phyloP scores from a whole-genome alignment of 2,329 filamentous ascomycete species.

The Colletotrichum sp. region DNA sequence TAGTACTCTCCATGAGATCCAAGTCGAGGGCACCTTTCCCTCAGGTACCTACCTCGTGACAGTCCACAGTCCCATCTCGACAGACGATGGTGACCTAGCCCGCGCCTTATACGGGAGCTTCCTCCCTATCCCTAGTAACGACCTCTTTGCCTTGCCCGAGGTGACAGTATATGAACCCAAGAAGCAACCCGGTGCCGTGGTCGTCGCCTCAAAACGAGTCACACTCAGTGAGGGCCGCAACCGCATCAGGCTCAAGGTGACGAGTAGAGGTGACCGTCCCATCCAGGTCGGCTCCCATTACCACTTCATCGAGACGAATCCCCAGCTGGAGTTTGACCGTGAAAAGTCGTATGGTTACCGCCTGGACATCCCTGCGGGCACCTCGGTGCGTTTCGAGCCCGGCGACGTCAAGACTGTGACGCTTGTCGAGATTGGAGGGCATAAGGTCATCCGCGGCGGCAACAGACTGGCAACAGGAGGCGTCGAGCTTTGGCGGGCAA shows the following conservation, averaged over 20 bases:
- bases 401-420: constrained; percentile 91
- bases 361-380: constrained; percentile 89
- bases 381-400: constrained; percentile 91
- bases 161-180: constrained; percentile 68
- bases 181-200: constrained; percentile 79
- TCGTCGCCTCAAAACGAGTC: constrained; percentile 72
- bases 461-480: constrained; percentile 78
- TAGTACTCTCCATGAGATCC: constrained; percentile 79
- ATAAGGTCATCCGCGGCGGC: constrained; percentile 80
- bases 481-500: constrained; percentile 66
- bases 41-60: constrained; percentile 93
- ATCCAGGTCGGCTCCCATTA: constrained; percentile 96
- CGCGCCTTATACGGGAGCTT: constrained; percentile 91
- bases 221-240: constrained; percentile 75
- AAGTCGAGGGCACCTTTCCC: constrained; percentile 93
- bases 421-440: constrained; percentile 85
- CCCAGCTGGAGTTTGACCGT: constrained; percentile 87
- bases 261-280: constrained; percentile 85
- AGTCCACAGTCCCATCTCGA: constrained; percentile 86
- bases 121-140: constrained; percentile 74
- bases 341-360: constrained; percentile 81
- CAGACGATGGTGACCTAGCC: constrained; percentile 85
- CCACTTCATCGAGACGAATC: constrained; percentile 95
- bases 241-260: constrained; percentile 76
- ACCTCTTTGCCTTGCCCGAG: constrained; percentile 69